Evolutionary conservation across 1,284 basidiomycete genomes (phyloP), one percentile per base, ranked within the genome.

Genomic region (Ustilago nuda): DNA sequence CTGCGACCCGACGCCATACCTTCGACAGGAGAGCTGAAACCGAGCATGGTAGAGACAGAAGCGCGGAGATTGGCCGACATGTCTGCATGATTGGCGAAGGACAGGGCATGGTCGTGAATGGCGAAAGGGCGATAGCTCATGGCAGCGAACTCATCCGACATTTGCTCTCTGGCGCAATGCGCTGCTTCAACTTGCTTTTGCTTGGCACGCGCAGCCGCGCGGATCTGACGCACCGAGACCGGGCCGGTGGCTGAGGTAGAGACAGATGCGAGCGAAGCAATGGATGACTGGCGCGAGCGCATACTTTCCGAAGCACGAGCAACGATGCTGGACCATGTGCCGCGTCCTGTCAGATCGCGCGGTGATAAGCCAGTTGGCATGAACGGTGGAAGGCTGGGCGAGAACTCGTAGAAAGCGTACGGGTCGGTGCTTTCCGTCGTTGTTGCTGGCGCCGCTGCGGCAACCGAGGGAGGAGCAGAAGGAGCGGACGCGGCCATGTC

Each of bases 251-350:
- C 46, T 9, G 59, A 30, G 27, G 59, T 55, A 4, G 56, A 33
- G 5, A 64, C 27, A 0, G 79, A 71, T 11, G 50, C 55, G n/a
- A 76, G 54, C 36, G 71, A 75, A 0, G 58, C 35, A 8, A 68
- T 30, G n/a, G 72, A 80, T 12, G 66, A 54, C 50, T 72, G 62
- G 1, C 71, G 63, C 23, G 73, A 66, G n/a, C 52, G 52, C 54
- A 66, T 56, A 23, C 61, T 48, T 15, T 70, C 66, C 2, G 66
- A 65, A 11, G 80, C 75, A 27, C 77, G 66, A 50, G 80, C 80
- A 1, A 79, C 70, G 62, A 81, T 81, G 62, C 78, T 78, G 15
- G 66, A 69, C 80, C 80, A 81, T 3, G 80, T 81, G 1, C 80
- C 80, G 13, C 67, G 71, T 13, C 80, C 80, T 0, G 80, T 81